These are phyloP conservation scores for Fonsecaea multimorphosa DNA, from an alignment of 2,329 filamentous ascomycete species.

Conservation along the genomic window DNA sequence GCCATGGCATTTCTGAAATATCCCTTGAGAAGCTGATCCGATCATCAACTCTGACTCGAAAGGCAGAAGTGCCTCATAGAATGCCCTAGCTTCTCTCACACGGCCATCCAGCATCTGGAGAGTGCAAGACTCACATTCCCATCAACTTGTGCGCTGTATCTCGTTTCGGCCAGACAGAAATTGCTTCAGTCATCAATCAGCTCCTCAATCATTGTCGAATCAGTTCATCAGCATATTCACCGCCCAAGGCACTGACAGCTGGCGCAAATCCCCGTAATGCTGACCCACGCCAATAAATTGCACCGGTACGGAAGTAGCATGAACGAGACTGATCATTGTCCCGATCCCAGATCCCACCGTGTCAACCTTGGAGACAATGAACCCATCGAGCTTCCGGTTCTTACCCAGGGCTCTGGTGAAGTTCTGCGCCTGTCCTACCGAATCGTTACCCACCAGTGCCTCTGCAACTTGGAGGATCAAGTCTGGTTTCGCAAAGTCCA, in stretches of 20 bases:
- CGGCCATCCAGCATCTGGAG: not conserved
- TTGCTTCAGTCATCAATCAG: not conserved
- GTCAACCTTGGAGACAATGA: slow-evolving; percentile 98
- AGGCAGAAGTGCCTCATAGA: not conserved
- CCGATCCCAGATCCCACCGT: slow-evolving; percentile 99
- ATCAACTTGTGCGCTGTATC: not conserved
- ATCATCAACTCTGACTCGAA: not conserved
- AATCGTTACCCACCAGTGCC: slow-evolving; percentile 93
- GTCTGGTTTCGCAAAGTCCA: slow-evolving; percentile 92
- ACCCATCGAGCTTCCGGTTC: slow-evolving; percentile 82
- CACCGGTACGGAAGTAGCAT: slow-evolving; percentile 94
- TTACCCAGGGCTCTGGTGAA: slow-evolving; percentile 93
- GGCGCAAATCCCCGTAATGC: slow-evolving; percentile 70
- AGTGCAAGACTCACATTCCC: not conserved
- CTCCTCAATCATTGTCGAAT: not conserved
- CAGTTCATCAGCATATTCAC: slow-evolving; percentile 54
- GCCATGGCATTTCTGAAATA: not conserved
- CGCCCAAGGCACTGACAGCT: slow-evolving; percentile 68
- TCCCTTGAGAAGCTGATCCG: not conserved
- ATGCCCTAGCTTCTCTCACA: not conserved
- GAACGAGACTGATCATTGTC: slow-evolving; percentile 94
- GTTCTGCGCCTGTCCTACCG: slow-evolving; percentile 92
- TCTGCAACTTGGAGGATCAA: slow-evolving; percentile 98
- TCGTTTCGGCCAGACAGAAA: not conserved
- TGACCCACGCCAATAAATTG: slow-evolving; percentile 82